These are phyloP conservation scores for Oryza nivara DNA, from an alignment of 176 grass and related monocot genomes.

Conservation along the genomic window DNA sequence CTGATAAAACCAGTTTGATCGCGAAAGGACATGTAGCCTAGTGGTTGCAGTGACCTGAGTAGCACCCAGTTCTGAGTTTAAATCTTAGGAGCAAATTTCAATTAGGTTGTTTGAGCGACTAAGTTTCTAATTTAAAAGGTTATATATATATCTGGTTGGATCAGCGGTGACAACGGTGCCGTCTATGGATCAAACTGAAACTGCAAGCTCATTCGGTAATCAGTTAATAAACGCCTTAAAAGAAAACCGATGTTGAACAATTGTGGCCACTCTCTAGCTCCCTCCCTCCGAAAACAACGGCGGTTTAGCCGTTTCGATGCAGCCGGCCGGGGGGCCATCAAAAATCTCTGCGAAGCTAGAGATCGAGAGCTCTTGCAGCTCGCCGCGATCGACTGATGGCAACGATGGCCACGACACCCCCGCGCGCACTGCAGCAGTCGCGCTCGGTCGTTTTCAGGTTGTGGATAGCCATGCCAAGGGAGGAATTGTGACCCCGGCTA, in stretches of 20 bases:
- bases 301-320: background rate
- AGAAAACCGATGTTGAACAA: background rate
- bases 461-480: conserved; percentile 25
- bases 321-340: background rate
- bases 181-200: no score
- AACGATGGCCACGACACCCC: conserved; percentile 29
- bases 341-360: background rate
- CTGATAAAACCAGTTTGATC: no score
- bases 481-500: background rate
- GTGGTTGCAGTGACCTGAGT: no score
- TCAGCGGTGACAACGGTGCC: no score
- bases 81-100: no score
- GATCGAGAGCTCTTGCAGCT: no score
- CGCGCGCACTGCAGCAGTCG: background rate
- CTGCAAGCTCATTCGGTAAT: no score
- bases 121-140: no score
- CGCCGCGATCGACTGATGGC: conserved; percentile 30
- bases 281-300: background rate
- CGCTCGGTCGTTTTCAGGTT: conserved; percentile 30
- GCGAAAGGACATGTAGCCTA: no score
- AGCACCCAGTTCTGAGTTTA: no score
- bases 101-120: no score
- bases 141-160: no score
- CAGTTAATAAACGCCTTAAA: background rate
- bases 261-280: background rate